Evolutionary conservation across 495 filamentous ascomycete genomes (phyloP).

Genomic region (Ramalina peruviana): DNA sequence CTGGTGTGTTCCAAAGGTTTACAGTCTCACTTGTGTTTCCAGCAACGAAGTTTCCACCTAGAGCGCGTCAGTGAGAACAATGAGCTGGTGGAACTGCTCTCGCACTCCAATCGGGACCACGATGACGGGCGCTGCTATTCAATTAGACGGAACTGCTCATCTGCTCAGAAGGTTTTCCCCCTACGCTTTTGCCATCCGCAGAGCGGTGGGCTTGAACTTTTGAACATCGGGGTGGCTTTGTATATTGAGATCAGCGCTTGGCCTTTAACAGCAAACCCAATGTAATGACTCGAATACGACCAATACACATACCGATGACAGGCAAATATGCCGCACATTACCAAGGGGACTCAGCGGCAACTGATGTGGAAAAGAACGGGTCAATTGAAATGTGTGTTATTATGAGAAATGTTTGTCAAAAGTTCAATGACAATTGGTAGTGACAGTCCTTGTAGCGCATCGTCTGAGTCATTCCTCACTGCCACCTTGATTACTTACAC

Average conservation of each 20-base stretch:
- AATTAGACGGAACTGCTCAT: conserved; percentile 15
- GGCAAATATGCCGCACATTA: conserved; percentile 78
- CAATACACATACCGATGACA: conserved; percentile 61
- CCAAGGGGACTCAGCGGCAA: conserved; percentile 3
- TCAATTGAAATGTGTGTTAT: no score
- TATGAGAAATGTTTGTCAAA: no score
- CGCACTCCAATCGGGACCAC: conserved; percentile 98
- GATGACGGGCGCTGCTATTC: conserved; percentile 67
- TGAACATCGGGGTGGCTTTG: conserved; percentile 83
- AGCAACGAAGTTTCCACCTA: conserved; percentile 77
- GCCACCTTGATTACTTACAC: no score
- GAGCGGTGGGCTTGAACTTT: conserved; percentile 90
- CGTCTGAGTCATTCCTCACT: no score
- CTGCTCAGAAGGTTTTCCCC: conserved; percentile 19
- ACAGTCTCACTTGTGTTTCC: conserved; percentile 63
- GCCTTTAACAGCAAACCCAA: background rate
- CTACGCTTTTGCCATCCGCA: conserved; percentile 92
- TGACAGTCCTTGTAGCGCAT: no score
- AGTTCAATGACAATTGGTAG: no score
- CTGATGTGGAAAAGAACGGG: no score
- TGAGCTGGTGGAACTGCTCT: background rate
- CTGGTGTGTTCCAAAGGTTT: background rate
- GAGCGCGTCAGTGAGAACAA: background rate
- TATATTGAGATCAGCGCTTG: conserved; percentile 14
- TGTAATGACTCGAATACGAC: background rate